Evolutionary conservation across 495 filamentous ascomycete species (phyloP).

Genomic region (Aspergillus incahuasiensis): DNA sequence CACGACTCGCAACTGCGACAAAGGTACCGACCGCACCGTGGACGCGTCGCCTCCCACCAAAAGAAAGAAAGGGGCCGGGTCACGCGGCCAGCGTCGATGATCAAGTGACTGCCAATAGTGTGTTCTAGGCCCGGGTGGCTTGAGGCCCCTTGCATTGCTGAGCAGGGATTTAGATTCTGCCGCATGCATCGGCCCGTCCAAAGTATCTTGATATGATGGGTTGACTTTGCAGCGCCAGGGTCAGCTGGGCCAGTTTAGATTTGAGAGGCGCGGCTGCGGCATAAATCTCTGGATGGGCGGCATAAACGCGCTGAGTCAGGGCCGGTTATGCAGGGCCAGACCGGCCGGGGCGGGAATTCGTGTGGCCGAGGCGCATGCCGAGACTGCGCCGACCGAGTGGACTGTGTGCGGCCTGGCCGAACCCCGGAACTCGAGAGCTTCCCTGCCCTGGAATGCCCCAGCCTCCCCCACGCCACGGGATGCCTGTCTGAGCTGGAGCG

Average conservation of each 20-base stretch:
- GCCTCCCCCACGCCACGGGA: no score
- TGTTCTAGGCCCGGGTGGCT: not conserved
- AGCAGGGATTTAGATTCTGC: not conserved
- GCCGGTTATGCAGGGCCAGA: not conserved
- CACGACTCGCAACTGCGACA: no score
- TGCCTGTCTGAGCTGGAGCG: not conserved
- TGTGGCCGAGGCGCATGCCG: not conserved
- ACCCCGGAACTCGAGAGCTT: not conserved
- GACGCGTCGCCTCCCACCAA: not conserved
- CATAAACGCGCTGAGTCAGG: not conserved
- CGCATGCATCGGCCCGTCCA: not conserved
- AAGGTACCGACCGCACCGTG: no score
- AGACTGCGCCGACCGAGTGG: no score
- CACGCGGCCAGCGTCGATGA: not conserved
- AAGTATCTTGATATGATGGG: not conserved
- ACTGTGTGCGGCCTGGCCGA: no score
- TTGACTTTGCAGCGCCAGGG: no score
- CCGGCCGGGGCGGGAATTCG: not conserved
- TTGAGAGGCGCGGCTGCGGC: not conserved
- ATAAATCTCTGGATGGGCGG: not conserved
- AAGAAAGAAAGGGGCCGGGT: not conserved
- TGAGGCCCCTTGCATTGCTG: not conserved
- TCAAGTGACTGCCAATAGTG: not conserved
- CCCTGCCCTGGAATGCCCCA: no score
- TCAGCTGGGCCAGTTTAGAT: not conserved